Evolutionary conservation across 805 yeast species (phyloP).

Genomic region (Candida ponderosae): DNA sequence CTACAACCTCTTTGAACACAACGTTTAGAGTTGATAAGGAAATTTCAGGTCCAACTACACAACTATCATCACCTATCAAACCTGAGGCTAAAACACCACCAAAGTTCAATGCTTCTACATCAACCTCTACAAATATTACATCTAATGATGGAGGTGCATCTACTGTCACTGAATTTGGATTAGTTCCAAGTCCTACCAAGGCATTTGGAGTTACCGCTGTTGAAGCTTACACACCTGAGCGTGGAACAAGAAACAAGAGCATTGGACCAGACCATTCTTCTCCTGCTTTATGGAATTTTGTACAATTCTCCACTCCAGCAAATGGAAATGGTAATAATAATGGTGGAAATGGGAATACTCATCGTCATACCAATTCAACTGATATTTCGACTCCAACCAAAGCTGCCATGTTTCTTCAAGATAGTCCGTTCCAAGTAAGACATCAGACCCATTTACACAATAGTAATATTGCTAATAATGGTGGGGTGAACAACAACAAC

Average conservation of each 20-base stretch:
- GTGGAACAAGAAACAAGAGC: slow-evolving; percentile 28
- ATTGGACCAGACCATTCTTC: slow-evolving; percentile 28
- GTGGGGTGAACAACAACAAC: background rate
- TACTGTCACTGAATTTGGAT: background rate
- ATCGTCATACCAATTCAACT: slow-evolving; percentile 11
- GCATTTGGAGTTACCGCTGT: slow-evolving; percentile 40
- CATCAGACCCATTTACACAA: background rate
- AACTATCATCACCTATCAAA: slow-evolving; percentile 13
- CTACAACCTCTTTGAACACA: background rate
- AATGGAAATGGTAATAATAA: background rate
- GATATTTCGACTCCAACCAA: background rate
- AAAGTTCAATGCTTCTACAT: slow-evolving; percentile 3
- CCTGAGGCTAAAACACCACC: slow-evolving; percentile 4
- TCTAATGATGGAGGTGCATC: background rate
- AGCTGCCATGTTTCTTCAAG: background rate
- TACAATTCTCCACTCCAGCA: slow-evolving; percentile 54
- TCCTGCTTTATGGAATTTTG: slow-evolving; percentile 91
- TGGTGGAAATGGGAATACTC: slow-evolving; percentile 5
- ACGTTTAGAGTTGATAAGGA: background rate
- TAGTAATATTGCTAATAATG: slow-evolving; percentile 3
- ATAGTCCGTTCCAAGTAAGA: background rate
- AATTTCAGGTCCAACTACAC: slow-evolving; percentile 1
- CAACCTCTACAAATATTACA: slow-evolving; percentile 5
- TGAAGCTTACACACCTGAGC: slow-evolving; percentile 60
- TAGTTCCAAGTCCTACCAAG: slow-evolving; percentile 27